Evolutionary conservation across 805 yeast genomes (phyloP).

Genomic region (Saturnispora silvae): DNA sequence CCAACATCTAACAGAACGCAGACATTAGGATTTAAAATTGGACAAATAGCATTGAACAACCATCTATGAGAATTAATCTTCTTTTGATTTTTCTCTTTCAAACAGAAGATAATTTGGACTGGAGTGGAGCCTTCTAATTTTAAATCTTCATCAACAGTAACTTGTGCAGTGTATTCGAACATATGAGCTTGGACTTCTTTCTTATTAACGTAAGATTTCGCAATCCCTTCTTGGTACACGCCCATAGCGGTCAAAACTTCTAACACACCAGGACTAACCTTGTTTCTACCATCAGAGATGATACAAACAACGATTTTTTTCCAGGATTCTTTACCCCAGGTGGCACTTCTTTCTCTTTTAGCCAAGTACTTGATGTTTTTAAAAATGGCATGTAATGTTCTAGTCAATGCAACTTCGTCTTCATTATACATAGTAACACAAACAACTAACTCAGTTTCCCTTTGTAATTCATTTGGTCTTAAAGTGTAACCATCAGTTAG

Average conservation of each 20-base stretch:
- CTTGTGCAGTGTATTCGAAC: constrained; percentile 93
- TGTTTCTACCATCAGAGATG: constrained; percentile 90
- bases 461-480: constrained; percentile 73
- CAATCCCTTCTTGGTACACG: constrained; percentile 93
- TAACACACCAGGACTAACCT: constrained; percentile 72
- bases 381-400: constrained; percentile 93
- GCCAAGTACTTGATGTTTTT: constrained; percentile 82
- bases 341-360: constrained; percentile 65
- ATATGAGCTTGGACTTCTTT: constrained; percentile 88
- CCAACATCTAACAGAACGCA: constrained; percentile 93
- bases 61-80: constrained; percentile 97
- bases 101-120: constrained; percentile 84
- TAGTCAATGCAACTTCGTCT: constrained; percentile 77
- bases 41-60: constrained; percentile 93
- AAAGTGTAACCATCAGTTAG: constrained; percentile 71
- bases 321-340: constrained; percentile 98
- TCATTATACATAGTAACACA: constrained; percentile 98
- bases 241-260: constrained; percentile 92
- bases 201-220: constrained; percentile 86
- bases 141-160: constrained; percentile 79
- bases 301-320: constrained; percentile 87
- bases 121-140: constrained; percentile 92
- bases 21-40: constrained; percentile 83
- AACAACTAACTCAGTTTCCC: constrained; percentile 86
- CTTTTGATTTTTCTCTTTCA: constrained; percentile 85